Evolutionary conservation across 164 flowering plant species (phyloP), one percentile per base, ranked within the genome.

Genomic region (Kalanchoe fedtschenkoi): DNA sequence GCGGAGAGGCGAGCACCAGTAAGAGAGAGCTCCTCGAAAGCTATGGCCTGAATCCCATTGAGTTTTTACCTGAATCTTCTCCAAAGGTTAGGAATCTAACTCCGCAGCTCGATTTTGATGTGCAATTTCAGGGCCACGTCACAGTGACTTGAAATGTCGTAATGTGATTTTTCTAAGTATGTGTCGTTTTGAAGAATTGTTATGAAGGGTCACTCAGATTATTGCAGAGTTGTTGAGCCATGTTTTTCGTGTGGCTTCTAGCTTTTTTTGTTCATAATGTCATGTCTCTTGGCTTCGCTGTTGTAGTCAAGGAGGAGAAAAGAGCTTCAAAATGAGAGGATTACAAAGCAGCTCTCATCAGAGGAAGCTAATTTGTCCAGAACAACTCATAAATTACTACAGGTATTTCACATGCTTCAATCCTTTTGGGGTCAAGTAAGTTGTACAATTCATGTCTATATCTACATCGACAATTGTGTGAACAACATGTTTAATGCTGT

Each of bases 331-430:
- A 76, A 70, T 68, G 47, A 21, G 21, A 76, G 71, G 63, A 75
- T 56, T 65, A 72, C 72, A 24, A 67, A 61, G 60, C 59, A 68
- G 47, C 54, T 39, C 7, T 33, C 65, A 0, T 32, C 51, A 3
- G 79, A 75, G 70, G 83, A 77, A 34, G 68, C 78, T 43, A 75
- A 71, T 71, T 78, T 72, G 0, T 77, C 77, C 19, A 68, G 96
- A 33, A 76, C 84, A 11, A 92, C 93, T 51, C 93, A 87, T 71
- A 82, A 72, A 71, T 74, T 89, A 75, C 93, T 89, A 77, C 89
- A 89, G 93, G 98, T 86, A 75, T 88, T 89, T 75, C 87, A 87
- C 88, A 95, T 84, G 33, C 64, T 42, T 24, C 33, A 9, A 26
- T 4, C 38, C 16, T 13, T 8, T 58, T 58, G 11, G 1, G 15